Evolutionary conservation across 1,284 basidiomycete genomes (phyloP), one percentile per base, ranked within the genome.

Genomic region (Rhodotorula sp.): DNA sequence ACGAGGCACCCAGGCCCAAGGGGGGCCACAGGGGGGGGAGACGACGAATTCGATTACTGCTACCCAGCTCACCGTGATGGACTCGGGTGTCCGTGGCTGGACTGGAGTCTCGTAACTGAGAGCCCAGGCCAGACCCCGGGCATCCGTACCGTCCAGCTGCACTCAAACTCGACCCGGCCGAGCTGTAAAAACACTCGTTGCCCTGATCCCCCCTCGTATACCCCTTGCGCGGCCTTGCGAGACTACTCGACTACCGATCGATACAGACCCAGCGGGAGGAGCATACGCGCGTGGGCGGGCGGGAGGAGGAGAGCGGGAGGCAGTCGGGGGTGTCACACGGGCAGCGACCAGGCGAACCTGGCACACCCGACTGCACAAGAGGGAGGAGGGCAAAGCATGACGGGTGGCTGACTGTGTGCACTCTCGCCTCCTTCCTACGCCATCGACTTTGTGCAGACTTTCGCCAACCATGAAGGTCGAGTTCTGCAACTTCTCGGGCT

Each of bases 401-500:
- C 12, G n/a, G 29, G 8, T 17, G 17, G 53, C n/a, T 29, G 26
- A 29, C 53, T 54, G 53, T n/a, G n/a, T n/a, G n/a, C n/a, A n/a
- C n/a, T n/a, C n/a, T n/a, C n/a, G 29, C 53, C 12, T 26, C 26
- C 14, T 15, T 15, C 20, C 26, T 26, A 17, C n/a, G 8, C 17
- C 22, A 17, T 49, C 18, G 15, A 22, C 7, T 26, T 26, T 8
- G n/a, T 54, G n/a, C 60, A 71, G 69, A 61, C 69, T 60, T 54
- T 56, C 69, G 69, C 64, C 69, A 71, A 71, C 59, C 46, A 84
- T 95, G 94, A 95, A 95, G 88, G 88, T 95, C 85, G 94, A 97
- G 85, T 90, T 92, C 84, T 95, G 95, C 86, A 89, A 89, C 76
- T 96, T 96, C 87, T 94, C 92, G 79, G 91, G 92, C 80, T 93